Percentiles rank a stretch among this genome's conserved stretches.
phyloP scores from a whole-genome alignment of 768 basidiomycete species.

The Suillus alpinus region DNA sequence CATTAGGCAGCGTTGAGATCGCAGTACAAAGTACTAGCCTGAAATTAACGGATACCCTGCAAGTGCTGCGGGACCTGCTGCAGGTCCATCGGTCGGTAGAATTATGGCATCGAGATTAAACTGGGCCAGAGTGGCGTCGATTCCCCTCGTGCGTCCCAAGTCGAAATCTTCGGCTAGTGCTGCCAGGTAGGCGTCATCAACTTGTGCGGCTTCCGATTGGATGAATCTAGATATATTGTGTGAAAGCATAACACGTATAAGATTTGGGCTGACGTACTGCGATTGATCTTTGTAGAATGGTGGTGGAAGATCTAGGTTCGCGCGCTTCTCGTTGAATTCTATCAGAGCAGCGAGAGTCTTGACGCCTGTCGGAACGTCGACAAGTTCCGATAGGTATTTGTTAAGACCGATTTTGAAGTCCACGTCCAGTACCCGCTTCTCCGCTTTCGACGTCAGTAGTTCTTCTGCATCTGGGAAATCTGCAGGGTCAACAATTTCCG shows the following conservation, averaged over 20 bases:
- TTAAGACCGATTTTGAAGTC: constrained; percentile 57
- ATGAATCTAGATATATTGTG: not conserved
- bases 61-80: constrained; percentile 39
- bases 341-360: constrained; percentile 57
- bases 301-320: constrained; percentile 41
- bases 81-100: constrained; percentile 30
- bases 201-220: constrained; percentile 1
- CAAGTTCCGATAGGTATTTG: constrained; percentile 43
- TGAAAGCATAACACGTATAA: not conserved
- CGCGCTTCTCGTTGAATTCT: constrained; percentile 51
- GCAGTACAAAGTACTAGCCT: constrained; percentile 22
- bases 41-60: constrained; percentile 61
- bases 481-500: constrained; percentile 55
- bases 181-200: constrained; percentile 38
- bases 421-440: constrained; percentile 48
- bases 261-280: constrained; percentile 21
- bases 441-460: constrained; percentile 46
- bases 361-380: constrained; percentile 59
- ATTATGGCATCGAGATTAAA: constrained; percentile 47
- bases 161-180: constrained; percentile 42
- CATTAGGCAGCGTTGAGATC: constrained; percentile 16
- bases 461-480: constrained; percentile 56
- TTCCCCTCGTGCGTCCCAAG: constrained; percentile 47
- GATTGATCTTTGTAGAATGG: constrained; percentile 37
- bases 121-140: constrained; percentile 44